Evolutionary conservation across 2,329 filamentous ascomycete genomes (phyloP).

Genomic region (Aureobasidium sp.): DNA sequence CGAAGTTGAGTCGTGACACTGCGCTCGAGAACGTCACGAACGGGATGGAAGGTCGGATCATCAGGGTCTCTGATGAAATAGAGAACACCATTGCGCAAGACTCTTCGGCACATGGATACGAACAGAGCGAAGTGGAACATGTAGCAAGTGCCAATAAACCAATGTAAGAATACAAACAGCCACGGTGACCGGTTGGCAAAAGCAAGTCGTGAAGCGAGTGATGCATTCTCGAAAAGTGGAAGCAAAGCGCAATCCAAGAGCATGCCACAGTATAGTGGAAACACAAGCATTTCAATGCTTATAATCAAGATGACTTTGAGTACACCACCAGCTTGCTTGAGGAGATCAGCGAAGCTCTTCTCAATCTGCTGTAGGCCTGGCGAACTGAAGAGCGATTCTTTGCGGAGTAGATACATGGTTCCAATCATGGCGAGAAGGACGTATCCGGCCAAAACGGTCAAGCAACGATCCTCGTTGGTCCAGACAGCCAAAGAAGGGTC

Average conservation of each 20-base stretch:
- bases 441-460: conserved; percentile 78
- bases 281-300: conserved; percentile 97
- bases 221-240: conserved; percentile 78
- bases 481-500: conserved; percentile 37
- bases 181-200: conserved; percentile 75
- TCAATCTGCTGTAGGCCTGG: conserved; percentile 55
- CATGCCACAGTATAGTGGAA: conserved; percentile 90
- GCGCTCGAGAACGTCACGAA: conserved; percentile 90
- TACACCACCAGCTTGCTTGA: conserved; percentile 91
- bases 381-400: conserved; percentile 59
- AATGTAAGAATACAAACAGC: conserved; percentile 93
- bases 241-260: conserved; percentile 82
- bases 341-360: conserved; percentile 68
- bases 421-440: conserved; percentile 65
- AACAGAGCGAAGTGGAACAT: conserved; percentile 99
- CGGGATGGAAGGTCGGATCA: conserved; percentile 95
- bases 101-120: conserved; percentile 97
- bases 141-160: conserved; percentile 97
- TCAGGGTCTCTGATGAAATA: conserved; percentile 98
- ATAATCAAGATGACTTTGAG: conserved; percentile 98
- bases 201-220: conserved; percentile 64
- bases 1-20: conserved; percentile 86
- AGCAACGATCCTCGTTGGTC: conserved; percentile 49
- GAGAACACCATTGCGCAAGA: conserved; percentile 87
- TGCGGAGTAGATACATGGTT: conserved; percentile 70